Base-by-base conservation (phyloP, 306 rosid genomes). In the Fagus sylvatica region DNA sequence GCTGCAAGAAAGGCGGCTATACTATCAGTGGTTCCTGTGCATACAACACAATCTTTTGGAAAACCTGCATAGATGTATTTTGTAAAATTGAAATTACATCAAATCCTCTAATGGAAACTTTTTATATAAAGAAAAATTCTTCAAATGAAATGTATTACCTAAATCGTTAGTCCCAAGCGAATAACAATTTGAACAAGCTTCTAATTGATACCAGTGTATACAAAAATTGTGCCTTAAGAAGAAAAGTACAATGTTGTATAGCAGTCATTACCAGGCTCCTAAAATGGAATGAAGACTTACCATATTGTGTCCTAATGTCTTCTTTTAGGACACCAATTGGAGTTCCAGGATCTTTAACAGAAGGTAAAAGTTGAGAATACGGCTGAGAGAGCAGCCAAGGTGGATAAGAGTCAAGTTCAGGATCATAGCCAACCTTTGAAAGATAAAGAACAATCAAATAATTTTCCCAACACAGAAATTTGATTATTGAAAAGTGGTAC, bases 1-100 rank as follows among this genome's bases (percentile, higher is more conserved):
- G 98, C 94, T 19, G 98, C 98, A 69, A 91, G 93, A 86, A 94
- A 91, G 41, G 98, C 98, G 59, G 98, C 98, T 77, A 94, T 90
- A 69, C 98, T 94, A 80, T 94, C 98, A 5, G 98, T 94, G 82
- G 98, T 94, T 90, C 98, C 98, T 0, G 91, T 64, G 86, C 96
- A 94, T 57, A 88, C 94, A 78, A 75, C 83, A 85, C 98, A 94
- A 62, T 89, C 94, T 32, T 83, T 85, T 53, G 85, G 78, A 78
- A 94, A 91, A 72, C 92, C 98, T 94, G 88, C 85, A 86, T 69
- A 76, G 54, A 84, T 55, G 59, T 34, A 55, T 49, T 56, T 46
- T 17, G 11, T 22, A 28, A 8, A 49, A 37, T 19, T 39, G 33
- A n/a, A 65, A 8, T 39, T 37, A 65, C 16, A 59, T 15, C 32